Percentiles rank a stretch among this genome's conserved stretches.
phyloP scores from a whole-genome alignment of 352 stramenopile species.

The Phytophthora lateralis region DNA sequence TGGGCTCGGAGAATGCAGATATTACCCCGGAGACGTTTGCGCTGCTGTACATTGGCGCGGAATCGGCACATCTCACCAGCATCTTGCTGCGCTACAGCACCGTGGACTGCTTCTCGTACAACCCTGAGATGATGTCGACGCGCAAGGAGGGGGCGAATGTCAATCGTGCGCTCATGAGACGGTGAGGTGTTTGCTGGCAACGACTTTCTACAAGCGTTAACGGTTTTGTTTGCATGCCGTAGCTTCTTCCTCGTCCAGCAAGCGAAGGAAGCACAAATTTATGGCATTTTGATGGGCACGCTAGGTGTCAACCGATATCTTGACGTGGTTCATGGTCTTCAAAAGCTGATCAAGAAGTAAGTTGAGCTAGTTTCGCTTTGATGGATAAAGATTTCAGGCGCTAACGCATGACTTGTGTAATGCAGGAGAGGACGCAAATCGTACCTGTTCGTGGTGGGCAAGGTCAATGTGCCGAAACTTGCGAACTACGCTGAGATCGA shows the following conservation, averaged over 20 bases:
- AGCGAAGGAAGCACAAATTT: constrained; percentile 93
- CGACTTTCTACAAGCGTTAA: background rate
- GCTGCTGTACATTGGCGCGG: constrained; percentile 77
- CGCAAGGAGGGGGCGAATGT: constrained; percentile 67
- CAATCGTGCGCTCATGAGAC: constrained; percentile 76
- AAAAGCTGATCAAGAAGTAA: constrained; percentile 88
- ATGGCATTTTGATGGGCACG: constrained; percentile 97
- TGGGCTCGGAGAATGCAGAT: constrained; percentile 35
- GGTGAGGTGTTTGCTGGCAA: constrained; percentile 29
- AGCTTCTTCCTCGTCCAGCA: constrained; percentile 92
- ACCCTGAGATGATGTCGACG: constrained; percentile 46
- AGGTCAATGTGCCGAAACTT: constrained; percentile 97
- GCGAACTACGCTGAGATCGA: constrained; percentile 98
- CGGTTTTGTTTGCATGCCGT: background rate
- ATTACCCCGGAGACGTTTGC: constrained; percentile 46
- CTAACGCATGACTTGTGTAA: constrained; percentile 9
- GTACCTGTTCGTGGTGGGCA: constrained; percentile 97
- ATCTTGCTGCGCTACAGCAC: constrained; percentile 81
- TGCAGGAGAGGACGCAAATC: constrained; percentile 91
- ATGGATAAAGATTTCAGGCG: background rate
- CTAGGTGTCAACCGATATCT: constrained; percentile 92
- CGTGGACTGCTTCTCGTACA: constrained; percentile 76
- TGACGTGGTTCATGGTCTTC: constrained; percentile 90
- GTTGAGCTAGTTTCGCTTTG: constrained; percentile 1
- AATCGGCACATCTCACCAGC: constrained; percentile 82